Base-by-base conservation (phyloP, 352 stramenopile genomes). In the Pythium phragmiticola region DNA sequence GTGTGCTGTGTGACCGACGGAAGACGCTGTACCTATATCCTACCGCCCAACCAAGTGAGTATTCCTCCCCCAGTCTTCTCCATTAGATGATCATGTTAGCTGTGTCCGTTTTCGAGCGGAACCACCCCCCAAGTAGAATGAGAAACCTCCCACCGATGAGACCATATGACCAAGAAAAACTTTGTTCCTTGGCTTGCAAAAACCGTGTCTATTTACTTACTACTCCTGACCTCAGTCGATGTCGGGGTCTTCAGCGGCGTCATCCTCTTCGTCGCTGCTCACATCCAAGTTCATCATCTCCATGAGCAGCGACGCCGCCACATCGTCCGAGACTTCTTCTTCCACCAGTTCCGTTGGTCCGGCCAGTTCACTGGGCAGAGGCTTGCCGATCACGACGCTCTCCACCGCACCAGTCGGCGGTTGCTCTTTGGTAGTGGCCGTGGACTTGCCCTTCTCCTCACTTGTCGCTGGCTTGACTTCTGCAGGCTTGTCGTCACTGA, bases 231-330 rank as follows among this genome's bases (percentile, higher is more conserved):
- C 5, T 33, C 64, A 69, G 36, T 69, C 63, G n/a, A 69, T 70
- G 19, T 84, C 56, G 7, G 56, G 56, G 16, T 63, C 43, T 30
- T 63, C 56, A 3, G 53, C 19, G 7, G 34, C 34, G 1, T 56
- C 74, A 6, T 85, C 69, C 23, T 92, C 85, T 69, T 95, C 86
- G 57, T 93, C 84, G 33, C 84, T 95, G 61, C 84, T 93, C n/a
- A 95, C 86, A 46, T 95, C 86, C 16, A 95, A 59, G 30, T 75
- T 74, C 42, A 69, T 75, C 63, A 92, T 91, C 62, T 93, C 86
- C 54, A 77, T 77, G 17, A 81, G 72, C 28, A 95, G 63, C 34
- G 75, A 72, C 16, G 78, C 76, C n/a, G 86, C 86, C 48, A 90
- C 61, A 52, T 83, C 71, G n/a, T 89, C 79, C 17, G 76, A 68